A percentile compares a stretch with the other conserved stretches of the same genome.
Evolutionary conservation across 768 basidiomycete species (phyloP).

Genomic region (Hydnum rufescens): DNA sequence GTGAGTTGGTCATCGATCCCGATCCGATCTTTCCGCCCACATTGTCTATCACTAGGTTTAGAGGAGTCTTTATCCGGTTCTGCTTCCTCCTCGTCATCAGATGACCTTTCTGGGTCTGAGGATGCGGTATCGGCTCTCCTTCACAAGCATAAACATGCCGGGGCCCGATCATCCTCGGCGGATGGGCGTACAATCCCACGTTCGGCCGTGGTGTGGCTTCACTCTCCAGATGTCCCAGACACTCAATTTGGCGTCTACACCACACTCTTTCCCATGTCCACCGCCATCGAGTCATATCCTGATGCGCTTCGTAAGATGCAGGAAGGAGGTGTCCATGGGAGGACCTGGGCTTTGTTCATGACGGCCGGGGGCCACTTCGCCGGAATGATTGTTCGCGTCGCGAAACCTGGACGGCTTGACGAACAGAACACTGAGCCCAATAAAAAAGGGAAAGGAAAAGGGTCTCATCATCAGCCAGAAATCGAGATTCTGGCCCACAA

Average conservation of each 20-base stretch:
- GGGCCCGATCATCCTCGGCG: constrained; percentile 22
- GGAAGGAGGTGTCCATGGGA: constrained; percentile 27
- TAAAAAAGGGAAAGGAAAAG: constrained; percentile 30
- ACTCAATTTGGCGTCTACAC: constrained; percentile 86
- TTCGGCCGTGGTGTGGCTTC: constrained; percentile 78
- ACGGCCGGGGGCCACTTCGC: constrained; percentile 97
- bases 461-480: constrained; percentile 46
- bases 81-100: constrained; percentile 33
- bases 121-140: constrained; percentile 50
- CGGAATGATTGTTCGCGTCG: constrained; percentile 65
- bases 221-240: constrained; percentile 43
- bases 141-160: constrained; percentile 20
- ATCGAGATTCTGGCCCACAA: constrained; percentile 74
- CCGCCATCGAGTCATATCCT: constrained; percentile 29
- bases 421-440: constrained; percentile 16
- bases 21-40: background rate
- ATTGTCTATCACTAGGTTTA: constrained; percentile 26
- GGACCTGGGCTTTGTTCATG: constrained; percentile 92
- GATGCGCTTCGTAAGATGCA: constrained; percentile 50
- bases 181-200: constrained; percentile 24
- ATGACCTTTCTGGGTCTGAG: constrained; percentile 29
- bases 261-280: constrained; percentile 32
- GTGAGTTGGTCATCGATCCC: constrained; percentile 24
- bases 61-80: constrained; percentile 89
- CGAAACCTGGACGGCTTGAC: constrained; percentile 29